Evolutionary conservation across 2,329 filamentous ascomycete species (phyloP), one percentile per base, ranked within the genome.

Genomic region (Cercospora berteroae): DNA sequence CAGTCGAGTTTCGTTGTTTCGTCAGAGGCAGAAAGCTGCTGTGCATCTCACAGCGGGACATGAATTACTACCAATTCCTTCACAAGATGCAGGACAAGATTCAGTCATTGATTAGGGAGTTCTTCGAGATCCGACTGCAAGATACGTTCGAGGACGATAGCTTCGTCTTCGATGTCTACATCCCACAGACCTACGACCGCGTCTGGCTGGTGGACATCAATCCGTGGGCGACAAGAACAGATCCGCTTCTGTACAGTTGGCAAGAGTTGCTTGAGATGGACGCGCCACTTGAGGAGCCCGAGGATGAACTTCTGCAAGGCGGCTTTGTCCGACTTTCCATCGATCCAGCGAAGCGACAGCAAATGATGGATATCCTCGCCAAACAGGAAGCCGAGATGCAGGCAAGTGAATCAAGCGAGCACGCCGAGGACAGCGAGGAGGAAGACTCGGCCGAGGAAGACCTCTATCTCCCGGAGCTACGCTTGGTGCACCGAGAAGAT

Each of bases 151-250:
- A 91, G 0, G 94, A 98, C 69, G 84, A 87, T 3, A 90, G 88
- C 78, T 98, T 97, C 74, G 87, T 88, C 0, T 97, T 99, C 75
- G 95, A 99, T 77, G 90, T 97, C 52, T 98, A 99, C 76, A 86
- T 99, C 1, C 94, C 94, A 74, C 82, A 86, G 75, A 79, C 90
- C 1, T 86, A 96, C 64, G 88, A 92, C 59, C 85, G 87, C 58
- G 91, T 96, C 2, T 91, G 93, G 82, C 83, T 99, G 10, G 90
- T 99, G 59, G 95, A 99, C 77, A 91, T 99, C 75, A 98, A 98
- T 75, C 93, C 95, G 0, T 99, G 94, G 92, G 94, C 94, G 0
- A 87, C 88, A 50, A 85, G 92, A 68, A 99, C 95, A 0, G 95
- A 99, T 80, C 90, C 92, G 4, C 80, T 98, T 55, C 83, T 97